Evolutionary conservation across 179 eudicot genomes (phyloP).

Genomic region (Silene coronaria): DNA sequence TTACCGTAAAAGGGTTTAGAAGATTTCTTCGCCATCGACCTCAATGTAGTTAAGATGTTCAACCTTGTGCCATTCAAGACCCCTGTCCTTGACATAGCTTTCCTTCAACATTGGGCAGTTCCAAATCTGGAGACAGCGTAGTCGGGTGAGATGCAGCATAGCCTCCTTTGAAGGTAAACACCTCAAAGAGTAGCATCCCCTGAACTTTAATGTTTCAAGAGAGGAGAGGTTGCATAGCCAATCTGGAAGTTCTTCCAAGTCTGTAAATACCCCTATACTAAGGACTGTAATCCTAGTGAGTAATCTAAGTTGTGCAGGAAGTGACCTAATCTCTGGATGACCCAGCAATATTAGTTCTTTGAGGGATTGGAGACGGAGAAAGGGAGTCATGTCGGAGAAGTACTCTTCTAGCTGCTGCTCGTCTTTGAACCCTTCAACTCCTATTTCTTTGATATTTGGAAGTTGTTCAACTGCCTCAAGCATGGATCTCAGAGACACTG

Average conservation of each 20-base stretch:
- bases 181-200: not conserved
- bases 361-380: not conserved
- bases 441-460: not conserved
- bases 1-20: not conserved
- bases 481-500: constrained; percentile 2
- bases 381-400: constrained; percentile 7
- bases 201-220: not conserved
- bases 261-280: not conserved
- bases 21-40: not conserved
- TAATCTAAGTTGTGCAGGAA: constrained; percentile 14
- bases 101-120: constrained; percentile 9
- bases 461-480: not conserved
- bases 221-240: constrained; percentile 12
- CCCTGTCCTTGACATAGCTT: not conserved
- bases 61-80: constrained; percentile 13
- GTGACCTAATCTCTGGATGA: not conserved
- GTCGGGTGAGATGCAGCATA: not conserved
- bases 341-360: not conserved
- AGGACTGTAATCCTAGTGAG: not conserved
- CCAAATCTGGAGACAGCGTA: not conserved
- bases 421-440: not conserved
- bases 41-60: not conserved
- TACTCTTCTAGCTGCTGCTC: not conserved
- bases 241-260: constrained; percentile 12
- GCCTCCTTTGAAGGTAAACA: constrained; percentile 11